Evolutionary conservation across 805 yeast species (phyloP).

Genomic region (Zygosaccharomyces pseudorouxii): DNA sequence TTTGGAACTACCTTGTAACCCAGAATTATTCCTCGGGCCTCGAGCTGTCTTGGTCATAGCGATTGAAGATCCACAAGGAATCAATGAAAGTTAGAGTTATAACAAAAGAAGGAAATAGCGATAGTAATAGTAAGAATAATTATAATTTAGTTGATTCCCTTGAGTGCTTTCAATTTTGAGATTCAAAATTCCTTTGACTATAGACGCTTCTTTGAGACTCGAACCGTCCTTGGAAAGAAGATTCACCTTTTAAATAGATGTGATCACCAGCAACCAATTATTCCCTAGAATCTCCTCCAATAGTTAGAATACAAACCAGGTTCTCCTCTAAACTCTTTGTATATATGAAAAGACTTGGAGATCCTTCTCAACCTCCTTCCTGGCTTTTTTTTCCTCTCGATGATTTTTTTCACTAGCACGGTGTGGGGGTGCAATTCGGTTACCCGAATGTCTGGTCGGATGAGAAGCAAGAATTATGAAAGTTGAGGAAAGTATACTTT

Average conservation of each 20-base stretch:
- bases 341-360: background rate
- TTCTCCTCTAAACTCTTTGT: background rate
- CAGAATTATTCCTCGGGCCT: slow-evolving; percentile 8
- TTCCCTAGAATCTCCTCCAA: background rate
- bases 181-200: background rate
- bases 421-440: slow-evolving; percentile 5
- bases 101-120: background rate
- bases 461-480: background rate
- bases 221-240: slow-evolving; percentile 2
- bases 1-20: slow-evolving; percentile 7
- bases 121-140: background rate
- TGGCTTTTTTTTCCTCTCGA: slow-evolving; percentile 3
- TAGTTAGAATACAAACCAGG: background rate
- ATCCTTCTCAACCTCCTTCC: background rate
- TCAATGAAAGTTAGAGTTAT: background rate
- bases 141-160: background rate
- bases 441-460: slow-evolving; percentile 1
- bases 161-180: background rate
- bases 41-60: slow-evolving; percentile 11
- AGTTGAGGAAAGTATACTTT: background rate
- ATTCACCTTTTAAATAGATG: background rate
- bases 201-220: background rate
- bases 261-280: slow-evolving; percentile 1
- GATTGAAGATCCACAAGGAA: slow-evolving; percentile 2
- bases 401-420: slow-evolving; percentile 6